Evolutionary conservation across 148 eudicot genomes (phyloP).

Genomic region (Limonium bicolor): DNA sequence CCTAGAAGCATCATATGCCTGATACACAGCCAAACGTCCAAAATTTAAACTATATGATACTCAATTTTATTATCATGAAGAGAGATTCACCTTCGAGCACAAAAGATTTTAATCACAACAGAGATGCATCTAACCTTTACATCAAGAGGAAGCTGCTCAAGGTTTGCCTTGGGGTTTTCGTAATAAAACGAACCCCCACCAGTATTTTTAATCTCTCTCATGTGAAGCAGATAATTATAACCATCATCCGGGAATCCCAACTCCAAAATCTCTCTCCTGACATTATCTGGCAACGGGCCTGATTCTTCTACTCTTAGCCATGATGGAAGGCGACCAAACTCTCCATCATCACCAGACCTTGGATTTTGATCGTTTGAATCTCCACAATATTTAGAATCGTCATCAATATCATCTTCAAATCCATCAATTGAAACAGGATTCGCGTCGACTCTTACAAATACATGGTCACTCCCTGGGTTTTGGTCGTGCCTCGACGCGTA

Average conservation of each 20-base stretch:
- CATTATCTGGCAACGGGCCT: constrained; percentile 34
- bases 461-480: constrained; percentile 45
- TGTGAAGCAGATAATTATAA: constrained; percentile 65
- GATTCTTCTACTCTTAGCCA: not conserved
- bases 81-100: not conserved
- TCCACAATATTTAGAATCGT: constrained; percentile 3
- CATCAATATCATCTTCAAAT: constrained; percentile 17
- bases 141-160: constrained; percentile 47
- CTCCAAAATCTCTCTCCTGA: constrained; percentile 78
- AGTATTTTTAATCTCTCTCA: constrained; percentile 76
- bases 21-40: not conserved
- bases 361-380: constrained; percentile 19
- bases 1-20: constrained; percentile 96
- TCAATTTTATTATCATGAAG: too few species aligned
- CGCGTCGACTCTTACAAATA: constrained; percentile 71
- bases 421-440: constrained; percentile 29
- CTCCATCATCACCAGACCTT: constrained; percentile 44
- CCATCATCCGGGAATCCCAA: constrained; percentile 98
- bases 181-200: constrained; percentile 71
- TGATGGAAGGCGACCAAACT: constrained; percentile 12
- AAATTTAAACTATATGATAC: not conserved
- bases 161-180: constrained; percentile 58
- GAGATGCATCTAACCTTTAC: constrained; percentile 42
- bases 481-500: constrained; percentile 42
- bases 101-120: not conserved